Conservation (phyloP, 768 basidiomycete species). For the Lentinula sp. region DNA sequence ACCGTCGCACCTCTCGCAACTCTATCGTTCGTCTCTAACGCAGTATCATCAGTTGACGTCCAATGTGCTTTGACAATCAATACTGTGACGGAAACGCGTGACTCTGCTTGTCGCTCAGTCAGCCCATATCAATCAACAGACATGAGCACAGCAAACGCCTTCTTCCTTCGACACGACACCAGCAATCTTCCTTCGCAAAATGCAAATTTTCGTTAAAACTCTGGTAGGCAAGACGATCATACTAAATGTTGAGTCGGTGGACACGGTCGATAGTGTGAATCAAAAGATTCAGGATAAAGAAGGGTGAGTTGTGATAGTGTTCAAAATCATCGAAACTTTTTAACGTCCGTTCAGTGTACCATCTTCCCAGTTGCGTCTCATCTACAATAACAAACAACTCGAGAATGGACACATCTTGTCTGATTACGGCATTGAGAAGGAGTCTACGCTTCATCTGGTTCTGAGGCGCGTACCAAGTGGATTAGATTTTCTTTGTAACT, state of each 20-base stretch:
- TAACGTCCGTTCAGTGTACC: background rate
- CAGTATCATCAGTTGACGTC: too few species aligned
- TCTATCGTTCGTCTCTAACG: too few species aligned
- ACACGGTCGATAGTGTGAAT: background rate
- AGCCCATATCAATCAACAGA: background rate
- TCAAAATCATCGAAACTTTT: background rate
- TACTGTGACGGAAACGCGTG: background rate
- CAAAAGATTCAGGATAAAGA: background rate
- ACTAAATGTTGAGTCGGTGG: background rate
- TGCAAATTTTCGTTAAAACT: slow-evolving; percentile 3
- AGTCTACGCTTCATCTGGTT: slow-evolving; percentile 5
- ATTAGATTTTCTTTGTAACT: background rate
- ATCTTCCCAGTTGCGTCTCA: background rate
- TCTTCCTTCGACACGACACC: background rate
- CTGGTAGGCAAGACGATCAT: slow-evolving; percentile 1
- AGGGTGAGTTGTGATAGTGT: background rate
- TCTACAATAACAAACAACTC: background rate
- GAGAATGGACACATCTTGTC: background rate
- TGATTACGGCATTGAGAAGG: background rate
- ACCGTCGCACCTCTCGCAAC: too few species aligned
- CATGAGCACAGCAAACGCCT: background rate
- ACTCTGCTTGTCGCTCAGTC: background rate
- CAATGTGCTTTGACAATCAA: too few species aligned
- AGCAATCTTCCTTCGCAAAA: background rate
- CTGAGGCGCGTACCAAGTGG: background rate